These are phyloP conservation scores for Cylindrotheca fusiformis DNA, from an alignment of 108 stramenopile species.

Conservation along the genomic window DNA sequence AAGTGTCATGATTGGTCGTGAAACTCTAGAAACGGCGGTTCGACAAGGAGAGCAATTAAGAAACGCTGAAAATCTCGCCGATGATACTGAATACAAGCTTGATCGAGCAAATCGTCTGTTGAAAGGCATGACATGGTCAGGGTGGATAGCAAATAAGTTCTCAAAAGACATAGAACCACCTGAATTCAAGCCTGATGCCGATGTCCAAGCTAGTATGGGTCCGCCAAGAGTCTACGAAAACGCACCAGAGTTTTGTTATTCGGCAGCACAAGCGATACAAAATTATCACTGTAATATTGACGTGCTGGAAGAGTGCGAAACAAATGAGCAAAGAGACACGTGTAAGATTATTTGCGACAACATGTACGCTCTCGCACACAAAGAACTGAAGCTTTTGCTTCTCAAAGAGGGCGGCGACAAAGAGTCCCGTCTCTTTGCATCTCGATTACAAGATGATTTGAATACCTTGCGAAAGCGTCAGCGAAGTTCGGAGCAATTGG, in stretches of 20 bases:
- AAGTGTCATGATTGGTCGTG: slow-evolving; percentile 41
- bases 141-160: slow-evolving; percentile 62
- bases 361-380: slow-evolving; percentile 38
- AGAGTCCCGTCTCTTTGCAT: slow-evolving; percentile 16
- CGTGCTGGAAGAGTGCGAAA: slow-evolving; percentile 56
- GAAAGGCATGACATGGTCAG: slow-evolving; percentile 62
- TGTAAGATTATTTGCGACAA: slow-evolving; percentile 46
- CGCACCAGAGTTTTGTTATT: slow-evolving; percentile 21
- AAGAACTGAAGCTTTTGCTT: slow-evolving; percentile 21
- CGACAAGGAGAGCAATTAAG: slow-evolving; percentile 52
- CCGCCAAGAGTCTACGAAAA: slow-evolving; percentile 39
- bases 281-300: slow-evolving; percentile 54
- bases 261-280: slow-evolving; percentile 47
- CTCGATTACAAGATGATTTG: slow-evolving; percentile 15
- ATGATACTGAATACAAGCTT: slow-evolving; percentile 44
- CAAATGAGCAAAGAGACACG: slow-evolving; percentile 43
- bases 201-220: neutral
- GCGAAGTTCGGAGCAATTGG: slow-evolving; percentile 1
- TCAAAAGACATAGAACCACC: slow-evolving; percentile 38
- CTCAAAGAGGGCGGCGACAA: slow-evolving; percentile 8
- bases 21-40: slow-evolving; percentile 38
- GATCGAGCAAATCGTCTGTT: slow-evolving; percentile 50
- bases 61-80: slow-evolving; percentile 36
- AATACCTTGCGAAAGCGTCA: slow-evolving; percentile 29
- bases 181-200: slow-evolving; percentile 4